These are phyloP conservation scores for Monosporozyma siamensis DNA, from an alignment of 805 yeast species.

Conservation along the genomic window DNA sequence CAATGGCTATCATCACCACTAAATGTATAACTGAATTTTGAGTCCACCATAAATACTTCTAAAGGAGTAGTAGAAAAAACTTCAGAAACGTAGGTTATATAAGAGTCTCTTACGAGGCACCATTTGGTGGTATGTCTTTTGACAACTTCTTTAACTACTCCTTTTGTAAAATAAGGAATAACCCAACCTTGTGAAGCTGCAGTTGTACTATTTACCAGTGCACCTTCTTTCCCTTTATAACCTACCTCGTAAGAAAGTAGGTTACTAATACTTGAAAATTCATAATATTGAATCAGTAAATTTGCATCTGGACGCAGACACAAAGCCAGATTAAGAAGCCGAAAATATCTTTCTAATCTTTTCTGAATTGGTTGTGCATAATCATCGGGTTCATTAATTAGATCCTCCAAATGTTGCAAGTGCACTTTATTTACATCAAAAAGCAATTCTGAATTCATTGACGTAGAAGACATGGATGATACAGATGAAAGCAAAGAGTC, in stretches of 20 bases:
- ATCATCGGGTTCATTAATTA: conserved; percentile 23
- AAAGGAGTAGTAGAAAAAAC: conserved; percentile 78
- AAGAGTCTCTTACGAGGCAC: conserved; percentile 80
- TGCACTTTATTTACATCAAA: conserved; percentile 13
- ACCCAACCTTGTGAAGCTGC: conserved; percentile 93
- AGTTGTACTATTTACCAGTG: conserved; percentile 65
- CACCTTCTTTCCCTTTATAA: conserved; percentile 84
- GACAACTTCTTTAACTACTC: conserved; percentile 79
- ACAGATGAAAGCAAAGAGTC: conserved; percentile 1
- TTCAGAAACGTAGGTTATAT: conserved; percentile 76
- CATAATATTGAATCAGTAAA: conserved; percentile 76
- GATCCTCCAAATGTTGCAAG: conserved; percentile 25
- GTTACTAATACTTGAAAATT: conserved; percentile 80
- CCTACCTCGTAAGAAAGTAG: conserved; percentile 74
- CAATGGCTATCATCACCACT: conserved; percentile 27
- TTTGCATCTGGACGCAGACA: conserved; percentile 75
- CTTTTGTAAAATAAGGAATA: conserved; percentile 75
- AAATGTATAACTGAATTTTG: conserved; percentile 49
- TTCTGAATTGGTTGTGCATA: conserved; percentile 21
- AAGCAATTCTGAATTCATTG: conserved; percentile 5
- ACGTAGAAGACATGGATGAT: conserved; percentile 2
- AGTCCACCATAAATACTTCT: conserved; percentile 87
- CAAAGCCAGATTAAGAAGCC: conserved; percentile 47
- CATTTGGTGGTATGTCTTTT: conserved; percentile 86
- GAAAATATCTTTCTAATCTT: conserved; percentile 56